phyloP scores from a whole-genome alignment of 2,329 filamentous ascomycete genomes.

The Diaporthe caulivora region DNA sequence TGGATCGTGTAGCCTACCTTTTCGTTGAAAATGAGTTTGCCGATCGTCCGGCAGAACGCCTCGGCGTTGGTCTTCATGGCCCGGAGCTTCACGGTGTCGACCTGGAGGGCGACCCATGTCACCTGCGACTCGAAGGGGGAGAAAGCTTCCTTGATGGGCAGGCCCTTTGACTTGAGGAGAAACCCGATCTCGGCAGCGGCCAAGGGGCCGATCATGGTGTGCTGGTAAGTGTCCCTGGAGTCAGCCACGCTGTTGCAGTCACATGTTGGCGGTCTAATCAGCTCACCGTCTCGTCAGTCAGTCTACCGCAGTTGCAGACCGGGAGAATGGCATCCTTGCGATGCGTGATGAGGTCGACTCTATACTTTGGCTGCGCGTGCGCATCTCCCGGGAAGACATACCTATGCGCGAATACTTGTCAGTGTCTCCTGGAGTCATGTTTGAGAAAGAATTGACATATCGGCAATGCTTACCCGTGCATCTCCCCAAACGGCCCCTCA shows the following conservation, averaged over 20 bases:
- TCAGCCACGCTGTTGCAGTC: not conserved
- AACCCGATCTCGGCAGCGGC: constrained; percentile 57
- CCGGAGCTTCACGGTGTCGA: constrained; percentile 68
- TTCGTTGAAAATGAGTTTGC: constrained; percentile 56
- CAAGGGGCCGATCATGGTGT: constrained; percentile 55
- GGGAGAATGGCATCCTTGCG: constrained; percentile 61
- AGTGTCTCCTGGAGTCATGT: not conserved
- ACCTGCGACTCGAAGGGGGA: constrained; percentile 60
- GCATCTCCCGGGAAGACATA: constrained; percentile 56
- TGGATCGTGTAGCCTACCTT: constrained; percentile 59
- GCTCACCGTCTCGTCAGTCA: constrained; percentile 57
- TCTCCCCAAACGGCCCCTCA: constrained; percentile 65
- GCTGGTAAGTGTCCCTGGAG: constrained; percentile 38
- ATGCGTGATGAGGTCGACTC: constrained; percentile 61
- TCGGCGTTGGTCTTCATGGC: constrained; percentile 62
- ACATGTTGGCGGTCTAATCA: not conserved
- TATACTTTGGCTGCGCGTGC: constrained; percentile 54
- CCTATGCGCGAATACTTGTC: not conserved
- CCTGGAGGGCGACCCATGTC: constrained; percentile 64
- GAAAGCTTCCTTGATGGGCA: constrained; percentile 59
- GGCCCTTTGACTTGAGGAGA: constrained; percentile 49
- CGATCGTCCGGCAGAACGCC: constrained; percentile 55
- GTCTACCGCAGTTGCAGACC: constrained; percentile 58
- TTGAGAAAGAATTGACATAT: not conserved
- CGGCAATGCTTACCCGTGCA: constrained; percentile 48